Evolutionary conservation across 2,329 filamentous ascomycete species (phyloP).

Genomic region (Eurotiales sp.): DNA sequence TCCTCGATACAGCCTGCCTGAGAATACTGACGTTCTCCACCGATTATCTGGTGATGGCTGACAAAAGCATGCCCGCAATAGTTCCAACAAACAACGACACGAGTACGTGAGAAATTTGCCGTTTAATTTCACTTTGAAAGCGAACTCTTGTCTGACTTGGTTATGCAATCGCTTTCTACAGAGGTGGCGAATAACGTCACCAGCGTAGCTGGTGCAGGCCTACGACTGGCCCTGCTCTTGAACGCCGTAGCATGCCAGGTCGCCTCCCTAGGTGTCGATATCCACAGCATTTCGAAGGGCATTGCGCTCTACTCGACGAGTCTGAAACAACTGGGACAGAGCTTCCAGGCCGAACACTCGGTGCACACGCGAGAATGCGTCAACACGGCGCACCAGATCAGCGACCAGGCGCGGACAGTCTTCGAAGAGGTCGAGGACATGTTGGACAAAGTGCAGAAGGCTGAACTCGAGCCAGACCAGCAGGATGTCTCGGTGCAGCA

Average conservation of each 20-base stretch:
- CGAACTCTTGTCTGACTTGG: too few species aligned
- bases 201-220: constrained; percentile 29
- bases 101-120: too few species aligned
- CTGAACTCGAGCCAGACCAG: constrained; percentile 22
- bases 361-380: constrained; percentile 31
- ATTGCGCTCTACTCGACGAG: constrained; percentile 39
- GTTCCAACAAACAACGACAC: constrained; percentile 1
- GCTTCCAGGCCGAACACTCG: constrained; percentile 28
- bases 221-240: constrained; percentile 39
- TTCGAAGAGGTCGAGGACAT: constrained; percentile 43
- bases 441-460: constrained; percentile 32
- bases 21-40: too few species aligned
- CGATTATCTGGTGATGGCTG: too few species aligned
- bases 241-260: constrained; percentile 42
- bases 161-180: neutral
- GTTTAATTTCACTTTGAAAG: too few species aligned
- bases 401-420: constrained; percentile 34
- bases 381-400: constrained; percentile 36
- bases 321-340: constrained; percentile 36
- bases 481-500: constrained; percentile 27
- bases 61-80: neutral
- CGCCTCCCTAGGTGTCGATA: constrained; percentile 36
- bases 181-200: constrained; percentile 17
- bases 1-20: neutral
- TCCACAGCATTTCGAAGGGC: constrained; percentile 40